These are phyloP conservation scores for Fraxinus xanthoxyloides DNA, from an alignment of 305 asterid species.

Conservation along the genomic window DNA sequence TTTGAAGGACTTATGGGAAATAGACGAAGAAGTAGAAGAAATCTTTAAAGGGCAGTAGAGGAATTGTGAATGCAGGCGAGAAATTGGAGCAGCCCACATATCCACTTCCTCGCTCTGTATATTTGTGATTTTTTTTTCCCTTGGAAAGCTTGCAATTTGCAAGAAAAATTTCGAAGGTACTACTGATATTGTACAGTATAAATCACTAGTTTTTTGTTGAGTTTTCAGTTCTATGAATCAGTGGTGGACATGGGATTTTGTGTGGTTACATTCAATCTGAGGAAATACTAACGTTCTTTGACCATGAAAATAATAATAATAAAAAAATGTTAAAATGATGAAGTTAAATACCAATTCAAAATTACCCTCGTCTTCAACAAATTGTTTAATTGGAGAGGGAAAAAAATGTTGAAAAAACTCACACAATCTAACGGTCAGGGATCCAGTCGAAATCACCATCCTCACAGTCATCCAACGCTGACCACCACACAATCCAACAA, in stretches of 20 bases:
- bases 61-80: conserved; percentile 59
- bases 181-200: background rate
- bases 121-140: background rate
- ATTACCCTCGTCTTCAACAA: too few species aligned
- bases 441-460: too few species aligned
- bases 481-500: too few species aligned
- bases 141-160: background rate
- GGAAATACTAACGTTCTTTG: too few species aligned
- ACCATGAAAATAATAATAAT: too few species aligned
- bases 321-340: too few species aligned
- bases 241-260: background rate
- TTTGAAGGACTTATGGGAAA: conserved; percentile 32
- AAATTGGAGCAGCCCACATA: conserved; percentile 54
- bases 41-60: conserved; percentile 49
- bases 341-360: too few species aligned
- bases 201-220: background rate
- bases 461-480: too few species aligned
- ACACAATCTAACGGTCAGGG: too few species aligned
- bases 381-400: too few species aligned
- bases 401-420: too few species aligned
- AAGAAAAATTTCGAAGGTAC: background rate
- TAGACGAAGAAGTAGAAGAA: conserved; percentile 21
- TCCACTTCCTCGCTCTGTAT: conserved; percentile 10
- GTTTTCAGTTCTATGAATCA: background rate
- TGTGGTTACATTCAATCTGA: background rate